Percentiles rank a stretch among this genome's conserved stretches.
These are phyloP conservation scores for Houttuynia cordata DNA, from an alignment of 164 flowering plant species.

Conservation along the genomic window DNA sequence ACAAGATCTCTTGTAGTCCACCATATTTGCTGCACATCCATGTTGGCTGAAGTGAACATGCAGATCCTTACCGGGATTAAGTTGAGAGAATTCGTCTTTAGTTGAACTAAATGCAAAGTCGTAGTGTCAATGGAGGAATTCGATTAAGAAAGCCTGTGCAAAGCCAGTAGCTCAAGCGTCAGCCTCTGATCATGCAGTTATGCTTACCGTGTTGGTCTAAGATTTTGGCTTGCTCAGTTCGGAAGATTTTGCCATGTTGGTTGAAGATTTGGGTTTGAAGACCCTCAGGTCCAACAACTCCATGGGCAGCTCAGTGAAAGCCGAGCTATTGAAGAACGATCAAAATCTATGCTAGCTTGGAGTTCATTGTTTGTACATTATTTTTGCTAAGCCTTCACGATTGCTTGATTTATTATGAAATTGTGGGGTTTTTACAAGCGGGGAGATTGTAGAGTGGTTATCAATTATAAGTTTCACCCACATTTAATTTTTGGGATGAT, in stretches of 20 bases:
- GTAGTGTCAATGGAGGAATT: no score
- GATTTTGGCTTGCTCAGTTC: no score
- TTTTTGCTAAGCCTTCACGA: neutral
- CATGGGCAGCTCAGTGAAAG: neutral
- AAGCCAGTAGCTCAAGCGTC: no score
- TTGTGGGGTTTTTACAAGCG: neutral
- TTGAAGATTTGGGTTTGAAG: neutral
- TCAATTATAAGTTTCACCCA: neutral
- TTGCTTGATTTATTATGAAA: neutral
- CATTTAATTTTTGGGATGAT: no score
- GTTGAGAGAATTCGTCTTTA: neutral
- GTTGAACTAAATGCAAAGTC: no score
- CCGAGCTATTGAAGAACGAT: neutral
- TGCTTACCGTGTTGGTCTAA: no score
- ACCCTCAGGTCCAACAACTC: neutral
- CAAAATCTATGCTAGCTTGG: neutral
- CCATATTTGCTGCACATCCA: constrained; percentile 35
- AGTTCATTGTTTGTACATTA: neutral
- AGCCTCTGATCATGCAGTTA: no score
- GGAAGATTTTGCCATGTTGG: no score
- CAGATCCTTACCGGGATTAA: neutral
- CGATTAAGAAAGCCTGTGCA: no score
- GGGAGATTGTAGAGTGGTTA: neutral
- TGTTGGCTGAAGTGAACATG: neutral
- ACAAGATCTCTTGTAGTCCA: constrained; percentile 51